Percentiles rank a stretch among this genome's conserved stretches.
phyloP scores from a whole-genome alignment of 2,329 filamentous ascomycete species.

The Stachybotrys elegans region DNA sequence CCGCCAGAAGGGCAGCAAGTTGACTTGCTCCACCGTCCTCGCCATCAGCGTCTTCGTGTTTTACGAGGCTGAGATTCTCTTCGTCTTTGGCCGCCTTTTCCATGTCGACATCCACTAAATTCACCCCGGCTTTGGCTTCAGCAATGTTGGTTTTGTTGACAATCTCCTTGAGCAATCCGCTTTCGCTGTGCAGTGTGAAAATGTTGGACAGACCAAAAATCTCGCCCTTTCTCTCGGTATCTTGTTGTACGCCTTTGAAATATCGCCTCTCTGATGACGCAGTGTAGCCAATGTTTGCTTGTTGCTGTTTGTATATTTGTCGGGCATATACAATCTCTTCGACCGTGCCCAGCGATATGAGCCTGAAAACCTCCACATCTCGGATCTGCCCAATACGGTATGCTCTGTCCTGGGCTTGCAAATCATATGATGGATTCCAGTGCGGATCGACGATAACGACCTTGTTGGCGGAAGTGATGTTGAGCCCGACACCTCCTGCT shows the following conservation, averaged over 20 bases:
- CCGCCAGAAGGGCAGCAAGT: slow-evolving; percentile 52
- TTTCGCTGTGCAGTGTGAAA: slow-evolving; percentile 74
- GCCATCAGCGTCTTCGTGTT: slow-evolving; percentile 45
- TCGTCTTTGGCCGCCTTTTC: slow-evolving; percentile 54
- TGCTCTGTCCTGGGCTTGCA: slow-evolving; percentile 93
- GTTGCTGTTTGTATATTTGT: slow-evolving; percentile 98
- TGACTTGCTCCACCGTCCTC: slow-evolving; percentile 68
- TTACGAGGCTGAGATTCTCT: slow-evolving; percentile 35
- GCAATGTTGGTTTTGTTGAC: slow-evolving; percentile 98
- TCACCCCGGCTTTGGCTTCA: slow-evolving; percentile 81
- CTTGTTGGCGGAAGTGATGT: slow-evolving; percentile 97
- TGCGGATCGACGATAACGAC: slow-evolving; percentile 96
- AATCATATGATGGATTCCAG: slow-evolving; percentile 93
- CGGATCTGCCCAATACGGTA: slow-evolving; percentile 91
- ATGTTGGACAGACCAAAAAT: slow-evolving; percentile 89
- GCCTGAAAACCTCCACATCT: slow-evolving; percentile 91
- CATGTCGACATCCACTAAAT: slow-evolving; percentile 71
- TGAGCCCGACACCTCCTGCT: slow-evolving; percentile 88
- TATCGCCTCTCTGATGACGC: slow-evolving; percentile 90
- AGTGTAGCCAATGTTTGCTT: slow-evolving; percentile 95
- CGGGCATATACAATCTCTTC: slow-evolving; percentile 96
- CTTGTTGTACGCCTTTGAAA: slow-evolving; percentile 89
- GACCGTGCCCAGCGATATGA: slow-evolving; percentile 86
- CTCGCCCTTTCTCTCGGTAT: slow-evolving; percentile 78
- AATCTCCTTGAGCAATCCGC: slow-evolving; percentile 83